phyloP scores from a whole-genome alignment of 2,329 filamentous ascomycete genomes.

The Penicillium crustosum region DNA sequence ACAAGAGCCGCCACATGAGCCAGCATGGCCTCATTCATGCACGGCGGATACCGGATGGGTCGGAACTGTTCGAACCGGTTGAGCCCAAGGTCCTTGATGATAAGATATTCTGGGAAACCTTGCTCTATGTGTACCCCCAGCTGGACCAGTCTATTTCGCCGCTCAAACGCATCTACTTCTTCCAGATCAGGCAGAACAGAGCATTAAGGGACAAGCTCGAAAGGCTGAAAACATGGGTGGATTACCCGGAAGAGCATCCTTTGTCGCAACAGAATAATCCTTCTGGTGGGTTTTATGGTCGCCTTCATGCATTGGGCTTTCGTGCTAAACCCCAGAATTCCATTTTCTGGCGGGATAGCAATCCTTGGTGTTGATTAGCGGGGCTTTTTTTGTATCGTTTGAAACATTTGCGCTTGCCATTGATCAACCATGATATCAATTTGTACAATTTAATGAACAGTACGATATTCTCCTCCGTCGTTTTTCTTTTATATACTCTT shows the following conservation, averaged over 20 bases:
- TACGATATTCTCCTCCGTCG: neutral
- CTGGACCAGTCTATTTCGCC: slow-evolving; percentile 11
- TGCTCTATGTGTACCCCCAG: slow-evolving; percentile 10
- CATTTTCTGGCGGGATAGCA: slow-evolving; percentile 15
- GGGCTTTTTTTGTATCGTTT: neutral
- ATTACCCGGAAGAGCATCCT: slow-evolving; percentile 15
- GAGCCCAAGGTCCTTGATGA: slow-evolving; percentile 9
- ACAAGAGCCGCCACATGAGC: slow-evolving; percentile 14
- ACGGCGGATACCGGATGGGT: slow-evolving; percentile 9
- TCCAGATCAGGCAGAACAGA: slow-evolving; percentile 2
- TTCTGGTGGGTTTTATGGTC: slow-evolving; percentile 19
- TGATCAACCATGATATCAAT: neutral
- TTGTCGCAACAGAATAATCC: slow-evolving; percentile 16
- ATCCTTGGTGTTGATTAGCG: slow-evolving; percentile 12
- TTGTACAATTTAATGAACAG: neutral
- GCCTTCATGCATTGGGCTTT: slow-evolving; percentile 16
- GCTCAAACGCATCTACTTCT: slow-evolving; percentile 17
- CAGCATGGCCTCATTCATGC: slow-evolving; percentile 4
- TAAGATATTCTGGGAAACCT: slow-evolving; percentile 10
- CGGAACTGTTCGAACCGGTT: slow-evolving; percentile 13
- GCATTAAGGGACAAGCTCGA: slow-evolving; percentile 6
- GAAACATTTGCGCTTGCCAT: neutral
- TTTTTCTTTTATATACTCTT: neutral
- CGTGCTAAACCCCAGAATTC: slow-evolving; percentile 10
- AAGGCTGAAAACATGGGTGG: slow-evolving; percentile 19